Conservation (phyloP, 805 yeast genomes). For the Wickerhamomyces subpelliculosus region DNA sequence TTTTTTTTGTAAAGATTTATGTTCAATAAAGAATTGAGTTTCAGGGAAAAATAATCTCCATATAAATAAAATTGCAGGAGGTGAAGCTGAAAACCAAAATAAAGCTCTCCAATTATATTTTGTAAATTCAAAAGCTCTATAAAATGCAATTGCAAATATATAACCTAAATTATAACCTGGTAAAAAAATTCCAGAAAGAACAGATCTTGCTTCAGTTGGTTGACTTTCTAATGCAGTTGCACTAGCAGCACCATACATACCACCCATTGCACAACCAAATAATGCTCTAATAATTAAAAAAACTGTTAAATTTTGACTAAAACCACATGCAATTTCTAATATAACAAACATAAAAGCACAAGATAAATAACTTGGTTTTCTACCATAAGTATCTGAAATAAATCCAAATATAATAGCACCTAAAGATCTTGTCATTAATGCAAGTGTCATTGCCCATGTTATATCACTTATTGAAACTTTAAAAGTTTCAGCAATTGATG, state of each 20-base stretch:
- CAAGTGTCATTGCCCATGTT: conserved; percentile 71
- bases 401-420: conserved; percentile 64
- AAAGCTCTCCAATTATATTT: conserved; percentile 60
- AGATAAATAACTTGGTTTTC: conserved; percentile 57
- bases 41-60: conserved; percentile 59
- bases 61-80: conserved; percentile 48
- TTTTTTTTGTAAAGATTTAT: conserved; percentile 18
- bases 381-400: conserved; percentile 55
- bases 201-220: conserved; percentile 52
- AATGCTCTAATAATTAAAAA: conserved; percentile 57
- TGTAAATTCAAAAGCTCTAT: conserved; percentile 49
- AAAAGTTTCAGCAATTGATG: conserved; percentile 43
- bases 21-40: conserved; percentile 42
- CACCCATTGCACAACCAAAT: conserved; percentile 70
- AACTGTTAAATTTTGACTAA: conserved; percentile 49
- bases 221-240: conserved; percentile 64
- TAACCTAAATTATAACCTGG: conserved; percentile 62
- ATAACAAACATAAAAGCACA: conserved; percentile 45
- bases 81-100: conserved; percentile 70
- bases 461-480: conserved; percentile 38
- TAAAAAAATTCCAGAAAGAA: conserved; percentile 53
- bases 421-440: conserved; percentile 60
- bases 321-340: conserved; percentile 62
- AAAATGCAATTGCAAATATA: conserved; percentile 57
- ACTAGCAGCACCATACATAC: conserved; percentile 57